Evolutionary conservation across 257 asterid genomes (phyloP).

Genomic region (Petrea volubilis): DNA sequence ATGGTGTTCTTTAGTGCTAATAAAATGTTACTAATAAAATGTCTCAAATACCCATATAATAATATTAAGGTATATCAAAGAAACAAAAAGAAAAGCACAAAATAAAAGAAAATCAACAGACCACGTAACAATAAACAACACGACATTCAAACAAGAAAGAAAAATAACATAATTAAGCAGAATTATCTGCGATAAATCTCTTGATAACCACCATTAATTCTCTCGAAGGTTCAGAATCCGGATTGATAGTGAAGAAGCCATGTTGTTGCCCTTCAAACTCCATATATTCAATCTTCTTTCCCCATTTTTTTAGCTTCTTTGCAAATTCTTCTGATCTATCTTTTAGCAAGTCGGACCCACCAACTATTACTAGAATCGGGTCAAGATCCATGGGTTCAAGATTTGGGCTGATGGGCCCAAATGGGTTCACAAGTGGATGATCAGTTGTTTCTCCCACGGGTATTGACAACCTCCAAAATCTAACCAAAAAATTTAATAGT

Average conservation of each 20-base stretch:
- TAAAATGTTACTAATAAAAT: too few species aligned
- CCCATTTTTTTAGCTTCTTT: conserved; percentile 45
- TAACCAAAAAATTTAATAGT: not conserved
- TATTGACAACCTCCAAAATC: conserved; percentile 73
- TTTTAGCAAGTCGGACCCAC: conserved; percentile 59
- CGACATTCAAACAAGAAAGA: too few species aligned
- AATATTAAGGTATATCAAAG: too few species aligned
- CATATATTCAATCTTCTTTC: conserved; percentile 56
- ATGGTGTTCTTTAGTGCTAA: too few species aligned
- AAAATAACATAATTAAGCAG: conserved; percentile 18
- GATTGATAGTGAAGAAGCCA: conserved; percentile 68
- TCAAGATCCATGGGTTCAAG: conserved; percentile 42
- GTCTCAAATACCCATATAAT: too few species aligned
- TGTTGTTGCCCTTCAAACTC: conserved; percentile 83
- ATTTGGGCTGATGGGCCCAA: conserved; percentile 56
- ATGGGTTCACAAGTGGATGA: conserved; percentile 68
- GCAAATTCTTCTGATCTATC: conserved; percentile 64
- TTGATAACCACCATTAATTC: conserved; percentile 50
- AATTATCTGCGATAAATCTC: conserved; percentile 37
- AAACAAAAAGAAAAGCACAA: too few species aligned
- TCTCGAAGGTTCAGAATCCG: conserved; percentile 47
- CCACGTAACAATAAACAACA: too few species aligned
- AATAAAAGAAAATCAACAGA: too few species aligned
- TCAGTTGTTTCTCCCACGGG: conserved; percentile 61
- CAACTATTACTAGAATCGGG: conserved; percentile 60